A percentile compares a stretch with the other conserved stretches of the same genome.
Evolutionary conservation across 2,329 filamentous ascomycete genomes (phyloP).

Genomic region (Periconia macrospinosa): DNA sequence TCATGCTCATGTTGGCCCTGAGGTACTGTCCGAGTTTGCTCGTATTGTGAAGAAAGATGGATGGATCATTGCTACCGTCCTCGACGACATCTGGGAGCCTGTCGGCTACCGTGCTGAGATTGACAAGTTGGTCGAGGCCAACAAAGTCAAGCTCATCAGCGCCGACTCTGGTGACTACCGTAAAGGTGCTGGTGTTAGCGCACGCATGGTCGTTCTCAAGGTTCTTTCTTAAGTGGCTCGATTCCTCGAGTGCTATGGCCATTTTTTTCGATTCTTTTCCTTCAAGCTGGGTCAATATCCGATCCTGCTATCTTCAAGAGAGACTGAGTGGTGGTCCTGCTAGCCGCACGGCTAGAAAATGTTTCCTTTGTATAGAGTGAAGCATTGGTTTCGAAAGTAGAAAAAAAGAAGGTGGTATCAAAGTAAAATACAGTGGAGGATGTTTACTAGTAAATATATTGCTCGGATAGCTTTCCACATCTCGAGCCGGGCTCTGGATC

Average conservation of each 20-base stretch:
- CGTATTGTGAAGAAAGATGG: constrained; percentile 51
- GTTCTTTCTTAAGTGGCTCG: neutral
- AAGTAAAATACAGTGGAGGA: too few species aligned
- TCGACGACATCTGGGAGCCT: constrained; percentile 52
- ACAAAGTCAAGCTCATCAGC: constrained; percentile 35
- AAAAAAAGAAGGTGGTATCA: too few species aligned
- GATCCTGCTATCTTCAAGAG: neutral
- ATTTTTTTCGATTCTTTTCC: neutral
- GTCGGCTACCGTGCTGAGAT: constrained; percentile 53
- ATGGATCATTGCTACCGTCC: constrained; percentile 53
- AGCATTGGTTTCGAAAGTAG: too few species aligned
- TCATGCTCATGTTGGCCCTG: constrained; percentile 56
- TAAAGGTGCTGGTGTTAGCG: constrained; percentile 8
- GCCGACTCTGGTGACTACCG: constrained; percentile 11
- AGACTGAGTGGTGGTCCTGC: neutral
- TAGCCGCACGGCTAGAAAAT: neutral
- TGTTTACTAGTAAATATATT: too few species aligned
- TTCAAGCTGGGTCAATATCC: neutral
- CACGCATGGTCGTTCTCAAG: constrained; percentile 11
- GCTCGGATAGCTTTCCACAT: too few species aligned
- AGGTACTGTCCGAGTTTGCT: constrained; percentile 51
- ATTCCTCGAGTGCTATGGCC: neutral
- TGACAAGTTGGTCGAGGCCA: constrained; percentile 15
- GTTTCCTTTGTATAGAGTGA: neutral
- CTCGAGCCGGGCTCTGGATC: too few species aligned